phyloP scores from a whole-genome alignment of 768 basidiomycete species.

The Boletellus ananas region DNA sequence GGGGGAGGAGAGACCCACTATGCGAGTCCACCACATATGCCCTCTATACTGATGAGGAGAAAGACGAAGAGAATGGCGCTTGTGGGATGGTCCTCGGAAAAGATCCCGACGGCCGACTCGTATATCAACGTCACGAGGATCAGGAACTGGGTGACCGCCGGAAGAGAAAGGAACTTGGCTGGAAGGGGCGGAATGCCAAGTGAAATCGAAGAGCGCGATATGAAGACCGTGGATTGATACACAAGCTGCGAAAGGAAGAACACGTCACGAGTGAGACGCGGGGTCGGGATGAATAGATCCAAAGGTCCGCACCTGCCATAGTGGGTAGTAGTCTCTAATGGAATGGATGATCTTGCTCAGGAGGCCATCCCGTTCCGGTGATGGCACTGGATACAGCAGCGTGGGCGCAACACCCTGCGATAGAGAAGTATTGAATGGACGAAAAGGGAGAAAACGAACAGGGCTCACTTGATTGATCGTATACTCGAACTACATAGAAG shows the following conservation, averaged over 20 bases:
- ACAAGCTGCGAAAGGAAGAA: slow-evolving; percentile 50
- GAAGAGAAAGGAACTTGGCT: slow-evolving; percentile 59
- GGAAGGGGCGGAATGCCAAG: slow-evolving; percentile 81
- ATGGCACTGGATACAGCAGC: slow-evolving; percentile 81
- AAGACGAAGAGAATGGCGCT: slow-evolving; percentile 64
- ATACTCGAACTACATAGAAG: slow-evolving; percentile 78
- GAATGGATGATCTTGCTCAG: slow-evolving; percentile 78
- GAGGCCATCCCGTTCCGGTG: slow-evolving; percentile 51
- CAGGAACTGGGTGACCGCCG: slow-evolving; percentile 65
- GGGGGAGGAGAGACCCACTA: slow-evolving; percentile 54
- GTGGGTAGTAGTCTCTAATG: slow-evolving; percentile 89
- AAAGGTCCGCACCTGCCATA: slow-evolving; percentile 71
- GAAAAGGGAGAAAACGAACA: background rate
- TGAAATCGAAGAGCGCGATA: slow-evolving; percentile 89
- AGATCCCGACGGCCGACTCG: slow-evolving; percentile 69
- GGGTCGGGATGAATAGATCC: slow-evolving; percentile 5
- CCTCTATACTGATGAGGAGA: slow-evolving; percentile 78
- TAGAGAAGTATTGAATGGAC: background rate
- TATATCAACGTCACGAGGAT: slow-evolving; percentile 61
- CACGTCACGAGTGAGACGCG: background rate
- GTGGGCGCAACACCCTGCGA: slow-evolving; percentile 83
- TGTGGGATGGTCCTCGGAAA: slow-evolving; percentile 41
- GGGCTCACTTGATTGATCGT: slow-evolving; percentile 78
- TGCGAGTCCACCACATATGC: slow-evolving; percentile 87
- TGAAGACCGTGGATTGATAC: slow-evolving; percentile 87